phyloP scores from a whole-genome alignment of 768 basidiomycete genomes.

The Amanita inopinata region DNA sequence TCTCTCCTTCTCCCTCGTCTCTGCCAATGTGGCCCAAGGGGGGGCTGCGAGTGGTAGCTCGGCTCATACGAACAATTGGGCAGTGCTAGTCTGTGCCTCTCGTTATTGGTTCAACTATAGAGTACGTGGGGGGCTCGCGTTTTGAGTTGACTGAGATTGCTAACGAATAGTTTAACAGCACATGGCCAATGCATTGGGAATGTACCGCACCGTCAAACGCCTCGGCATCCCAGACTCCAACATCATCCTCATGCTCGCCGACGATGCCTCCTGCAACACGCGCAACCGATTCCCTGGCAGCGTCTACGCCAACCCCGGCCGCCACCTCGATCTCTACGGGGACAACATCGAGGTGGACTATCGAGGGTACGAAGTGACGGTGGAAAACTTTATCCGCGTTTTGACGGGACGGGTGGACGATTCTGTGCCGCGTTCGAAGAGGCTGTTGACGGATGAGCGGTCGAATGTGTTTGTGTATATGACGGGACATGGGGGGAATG shows the following conservation, averaged over 20 bases:
- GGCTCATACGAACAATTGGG: slow-evolving; percentile 95
- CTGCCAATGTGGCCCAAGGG: slow-evolving; percentile 21
- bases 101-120: slow-evolving; percentile 99
- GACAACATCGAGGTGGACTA: slow-evolving; percentile 98
- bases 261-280: slow-evolving; percentile 90
- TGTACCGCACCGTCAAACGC: slow-evolving; percentile 98
- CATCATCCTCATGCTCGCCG: slow-evolving; percentile 98
- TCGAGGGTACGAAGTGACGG: slow-evolving; percentile 94
- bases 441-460: slow-evolving; percentile 80
- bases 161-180: slow-evolving; percentile 44
- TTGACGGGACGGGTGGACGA: slow-evolving; percentile 82
- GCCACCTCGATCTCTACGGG: slow-evolving; percentile 83
- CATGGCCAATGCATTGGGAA: slow-evolving; percentile 96
- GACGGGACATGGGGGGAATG: slow-evolving; percentile 97
- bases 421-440: slow-evolving; percentile 84
- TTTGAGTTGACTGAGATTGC: background rate
- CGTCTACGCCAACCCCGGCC: slow-evolving; percentile 83
- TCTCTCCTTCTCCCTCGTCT: slow-evolving; percentile 23
- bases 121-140: slow-evolving; percentile 34
- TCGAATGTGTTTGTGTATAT: slow-evolving; percentile 96
- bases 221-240: slow-evolving; percentile 98
- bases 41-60: slow-evolving; percentile 24
- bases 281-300: slow-evolving; percentile 88
- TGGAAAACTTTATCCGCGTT: slow-evolving; percentile 90
- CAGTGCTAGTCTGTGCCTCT: slow-evolving; percentile 89